Evolutionary conservation across 192 early-diverging fungal species (phyloP).

Genomic region (Spizellomyces sp.): DNA sequence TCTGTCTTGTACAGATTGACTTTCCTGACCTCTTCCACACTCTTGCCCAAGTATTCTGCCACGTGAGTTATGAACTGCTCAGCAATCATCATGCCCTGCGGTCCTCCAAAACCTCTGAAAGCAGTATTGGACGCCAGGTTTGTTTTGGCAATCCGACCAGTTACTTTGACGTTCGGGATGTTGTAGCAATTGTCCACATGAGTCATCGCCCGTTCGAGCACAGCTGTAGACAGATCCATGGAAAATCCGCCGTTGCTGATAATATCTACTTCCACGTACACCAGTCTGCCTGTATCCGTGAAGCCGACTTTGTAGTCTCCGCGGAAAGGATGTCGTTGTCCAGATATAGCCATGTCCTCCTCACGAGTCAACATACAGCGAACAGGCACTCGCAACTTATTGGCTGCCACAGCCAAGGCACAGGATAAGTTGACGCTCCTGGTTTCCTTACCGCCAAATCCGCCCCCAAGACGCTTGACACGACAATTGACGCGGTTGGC

Average conservation of each 20-base stretch:
- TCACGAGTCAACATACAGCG: conserved; percentile 80
- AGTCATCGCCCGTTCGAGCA: conserved; percentile 73
- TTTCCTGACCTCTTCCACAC: conserved; percentile 60
- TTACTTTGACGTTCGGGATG: conserved; percentile 67
- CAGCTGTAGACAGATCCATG: conserved; percentile 45
- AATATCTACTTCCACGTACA: conserved; percentile 58
- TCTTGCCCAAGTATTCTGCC: conserved; percentile 67
- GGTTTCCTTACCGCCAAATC: conserved; percentile 76
- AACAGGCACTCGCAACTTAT: conserved; percentile 67
- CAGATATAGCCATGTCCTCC: conserved; percentile 73
- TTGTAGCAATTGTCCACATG: conserved; percentile 82
- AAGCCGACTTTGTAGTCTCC: conserved; percentile 78
- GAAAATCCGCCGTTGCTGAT: conserved; percentile 47
- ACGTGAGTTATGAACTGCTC: conserved; percentile 80
- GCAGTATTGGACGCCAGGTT: conserved; percentile 87
- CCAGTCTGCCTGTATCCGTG: conserved; percentile 64
- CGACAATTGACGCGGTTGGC: conserved; percentile 71
- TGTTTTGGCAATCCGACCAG: conserved; percentile 76
- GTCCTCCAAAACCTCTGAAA: conserved; percentile 82
- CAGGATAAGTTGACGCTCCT: conserved; percentile 67
- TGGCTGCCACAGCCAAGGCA: conserved; percentile 69
- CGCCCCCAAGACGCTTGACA: conserved; percentile 86
- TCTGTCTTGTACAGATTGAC: conserved; percentile 73
- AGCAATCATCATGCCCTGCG: conserved; percentile 81
- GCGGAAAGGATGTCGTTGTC: conserved; percentile 75